Evolutionary conservation across 345 rosid genomes (phyloP), one percentile per base, ranked within the genome.

Genomic region (Lenwebbia sp.): DNA sequence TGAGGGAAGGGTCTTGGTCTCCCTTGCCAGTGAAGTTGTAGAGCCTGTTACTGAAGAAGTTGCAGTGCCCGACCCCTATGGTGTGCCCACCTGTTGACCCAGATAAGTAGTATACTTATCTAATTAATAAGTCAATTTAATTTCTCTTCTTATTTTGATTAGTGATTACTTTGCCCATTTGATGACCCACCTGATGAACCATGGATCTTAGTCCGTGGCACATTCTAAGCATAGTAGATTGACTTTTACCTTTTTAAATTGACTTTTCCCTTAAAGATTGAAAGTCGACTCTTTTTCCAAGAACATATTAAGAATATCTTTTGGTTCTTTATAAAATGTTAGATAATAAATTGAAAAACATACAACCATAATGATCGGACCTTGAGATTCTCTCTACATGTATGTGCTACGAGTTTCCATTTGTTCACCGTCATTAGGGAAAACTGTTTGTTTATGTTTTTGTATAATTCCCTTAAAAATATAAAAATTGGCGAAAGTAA

Each of bases 1-100:
- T 47, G 47, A 90, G 85, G 47, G 90, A 83, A 47, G 91, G 91
- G 83, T 90, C 92, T 7, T 86, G 86, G 56, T 84, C 90, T 1
- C 90, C 89, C 15, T 87, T 90, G 47, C 94, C 95, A 15, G 90
- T 86, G 90, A 91, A 91, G 88, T 91, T 87, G 89, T 88, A 91
- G 25, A 91, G 88, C 70, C 92, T 82, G 53, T 28, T 85, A 89
- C 88, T 86, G 90, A 91, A 89, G 74, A 85, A 54, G 14, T 0
- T 86, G 87, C 92, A 91, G 82, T 86, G 91, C 4, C 90, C 90
- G 30, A 88, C 84, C 5, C 92, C 92, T 6, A 91, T 86, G 10
- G 91, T 88, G 81, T 91, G 92, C 0, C 86, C 90, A 25, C 92
- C 91, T 87, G 86, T 2, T 70, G 81, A 3, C 76, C 76, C 76